Conservation (phyloP, 2,329 filamentous ascomycete species). For the Neofusicoccum sp. region DNA sequence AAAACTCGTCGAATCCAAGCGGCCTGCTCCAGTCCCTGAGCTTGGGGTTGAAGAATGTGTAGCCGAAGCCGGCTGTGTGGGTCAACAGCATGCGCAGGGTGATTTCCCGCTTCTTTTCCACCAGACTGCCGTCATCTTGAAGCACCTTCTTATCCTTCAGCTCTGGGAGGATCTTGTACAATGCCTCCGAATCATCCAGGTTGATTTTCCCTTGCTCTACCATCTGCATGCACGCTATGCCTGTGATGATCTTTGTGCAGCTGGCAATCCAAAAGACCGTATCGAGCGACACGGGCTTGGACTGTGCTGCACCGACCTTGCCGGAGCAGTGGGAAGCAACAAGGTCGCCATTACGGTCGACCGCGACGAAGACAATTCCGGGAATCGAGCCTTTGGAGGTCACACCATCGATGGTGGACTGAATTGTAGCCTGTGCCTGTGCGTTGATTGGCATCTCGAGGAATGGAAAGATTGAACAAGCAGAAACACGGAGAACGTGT, state of each 20-base stretch:
- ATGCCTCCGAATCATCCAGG: conserved; percentile 37
- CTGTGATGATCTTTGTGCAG: conserved; percentile 48
- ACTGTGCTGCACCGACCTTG: conserved; percentile 40
- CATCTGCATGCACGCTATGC: conserved; percentile 38
- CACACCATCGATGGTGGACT: conserved; percentile 38
- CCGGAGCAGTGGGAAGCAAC: conserved; percentile 48
- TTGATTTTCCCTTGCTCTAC: conserved; percentile 40
- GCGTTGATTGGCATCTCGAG: conserved; percentile 35
- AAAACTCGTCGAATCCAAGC: conserved; percentile 60
- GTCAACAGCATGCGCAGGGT: conserved; percentile 55
- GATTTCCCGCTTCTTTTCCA: conserved; percentile 46
- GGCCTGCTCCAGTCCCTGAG: conserved; percentile 49
- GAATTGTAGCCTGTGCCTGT: conserved; percentile 36
- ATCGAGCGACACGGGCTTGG: conserved; percentile 56
- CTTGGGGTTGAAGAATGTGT: conserved; percentile 51
- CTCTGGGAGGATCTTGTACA: conserved; percentile 38
- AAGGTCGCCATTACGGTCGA: conserved; percentile 48
- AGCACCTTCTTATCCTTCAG: conserved; percentile 46
- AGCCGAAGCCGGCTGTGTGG: conserved; percentile 55
- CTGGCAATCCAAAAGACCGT: conserved; percentile 62
- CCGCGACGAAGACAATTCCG: conserved; percentile 49
- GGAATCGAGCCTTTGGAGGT: conserved; percentile 36
- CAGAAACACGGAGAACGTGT: background rate
- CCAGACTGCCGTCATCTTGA: conserved; percentile 37
- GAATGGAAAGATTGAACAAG: background rate